Evolutionary conservation across 2,329 filamentous ascomycete species (phyloP).

Genomic region (Rhynchosporium agropyri): DNA sequence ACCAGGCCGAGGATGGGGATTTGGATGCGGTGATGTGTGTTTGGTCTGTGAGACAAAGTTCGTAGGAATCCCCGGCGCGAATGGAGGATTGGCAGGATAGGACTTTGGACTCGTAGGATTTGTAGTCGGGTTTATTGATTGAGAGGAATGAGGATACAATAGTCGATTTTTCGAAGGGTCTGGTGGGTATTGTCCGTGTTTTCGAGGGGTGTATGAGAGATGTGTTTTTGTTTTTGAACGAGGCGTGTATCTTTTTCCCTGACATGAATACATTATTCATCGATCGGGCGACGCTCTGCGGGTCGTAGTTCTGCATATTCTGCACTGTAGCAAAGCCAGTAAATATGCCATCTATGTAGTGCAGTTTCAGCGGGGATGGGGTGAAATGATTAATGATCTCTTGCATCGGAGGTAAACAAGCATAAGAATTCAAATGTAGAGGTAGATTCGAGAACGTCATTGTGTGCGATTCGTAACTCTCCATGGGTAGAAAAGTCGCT

Average conservation of each 20-base stretch:
- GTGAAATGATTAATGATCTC: too few species aligned
- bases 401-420: too few species aligned
- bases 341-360: not conserved
- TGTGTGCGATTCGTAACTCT: slow-evolving; percentile 4
- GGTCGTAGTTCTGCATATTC: not conserved
- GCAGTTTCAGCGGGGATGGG: not conserved
- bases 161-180: not conserved
- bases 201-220: not conserved
- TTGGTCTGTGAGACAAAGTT: slow-evolving; percentile 46
- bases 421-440: not conserved
- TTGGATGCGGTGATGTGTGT: slow-evolving; percentile 32
- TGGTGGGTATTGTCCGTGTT: not conserved
- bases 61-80: slow-evolving; percentile 46
- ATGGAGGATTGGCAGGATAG: slow-evolving; percentile 43
- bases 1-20: slow-evolving; percentile 34
- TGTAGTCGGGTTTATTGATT: slow-evolving; percentile 28
- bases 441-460: slow-evolving; percentile 17
- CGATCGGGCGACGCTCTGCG: not conserved
- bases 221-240: slow-evolving; percentile 6
- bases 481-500: slow-evolving; percentile 16
- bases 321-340: slow-evolving; percentile 14
- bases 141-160: slow-evolving; percentile 25
- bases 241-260: slow-evolving; percentile 3
- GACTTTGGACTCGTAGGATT: slow-evolving; percentile 44
- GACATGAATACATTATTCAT: not conserved